Evolutionary conservation across 2,329 filamentous ascomycete species (phyloP).

Genomic region (Arthrobotrys iridis): DNA sequence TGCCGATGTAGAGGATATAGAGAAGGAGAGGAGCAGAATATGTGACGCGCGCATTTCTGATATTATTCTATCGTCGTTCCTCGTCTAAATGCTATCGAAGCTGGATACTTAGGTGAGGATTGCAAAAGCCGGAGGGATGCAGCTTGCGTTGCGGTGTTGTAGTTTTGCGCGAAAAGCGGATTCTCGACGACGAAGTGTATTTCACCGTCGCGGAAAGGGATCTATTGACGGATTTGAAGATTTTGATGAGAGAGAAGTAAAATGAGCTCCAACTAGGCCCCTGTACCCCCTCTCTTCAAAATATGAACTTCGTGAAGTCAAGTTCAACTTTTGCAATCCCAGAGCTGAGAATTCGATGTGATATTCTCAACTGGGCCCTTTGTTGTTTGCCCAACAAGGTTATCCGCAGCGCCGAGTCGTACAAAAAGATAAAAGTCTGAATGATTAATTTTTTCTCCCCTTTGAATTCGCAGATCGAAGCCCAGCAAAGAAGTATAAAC

Average conservation of each 20-base stretch:
- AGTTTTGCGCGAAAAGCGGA: no score
- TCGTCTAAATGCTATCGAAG: not conserved
- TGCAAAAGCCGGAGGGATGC: not conserved
- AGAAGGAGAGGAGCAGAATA: slow-evolving; percentile 18
- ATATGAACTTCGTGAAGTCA: no score
- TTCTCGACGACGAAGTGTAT: slow-evolving; percentile 1
- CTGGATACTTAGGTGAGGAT: not conserved
- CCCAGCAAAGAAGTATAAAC: no score
- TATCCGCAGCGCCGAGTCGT: slow-evolving; percentile 1
- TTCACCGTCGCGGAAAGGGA: slow-evolving; percentile 30
- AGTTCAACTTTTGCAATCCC: no score
- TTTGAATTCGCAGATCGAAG: no score
- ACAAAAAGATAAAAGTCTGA: not conserved
- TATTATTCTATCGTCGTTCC: no score
- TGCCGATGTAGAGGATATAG: slow-evolving; percentile 7
- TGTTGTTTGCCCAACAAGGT: not conserved
- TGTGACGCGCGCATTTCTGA: slow-evolving; percentile 30
- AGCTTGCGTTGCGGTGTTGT: slow-evolving; percentile 50
- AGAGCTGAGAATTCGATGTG: no score
- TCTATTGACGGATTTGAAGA: slow-evolving; percentile 1
- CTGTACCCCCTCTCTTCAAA: no score
- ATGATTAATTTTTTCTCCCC: no score
- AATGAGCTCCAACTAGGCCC: not conserved
- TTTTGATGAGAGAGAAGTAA: not conserved
- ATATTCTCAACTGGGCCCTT: no score